Evolutionary conservation across 164 flowering plant genomes (phyloP).

Genomic region (Houttuynia cordata): DNA sequence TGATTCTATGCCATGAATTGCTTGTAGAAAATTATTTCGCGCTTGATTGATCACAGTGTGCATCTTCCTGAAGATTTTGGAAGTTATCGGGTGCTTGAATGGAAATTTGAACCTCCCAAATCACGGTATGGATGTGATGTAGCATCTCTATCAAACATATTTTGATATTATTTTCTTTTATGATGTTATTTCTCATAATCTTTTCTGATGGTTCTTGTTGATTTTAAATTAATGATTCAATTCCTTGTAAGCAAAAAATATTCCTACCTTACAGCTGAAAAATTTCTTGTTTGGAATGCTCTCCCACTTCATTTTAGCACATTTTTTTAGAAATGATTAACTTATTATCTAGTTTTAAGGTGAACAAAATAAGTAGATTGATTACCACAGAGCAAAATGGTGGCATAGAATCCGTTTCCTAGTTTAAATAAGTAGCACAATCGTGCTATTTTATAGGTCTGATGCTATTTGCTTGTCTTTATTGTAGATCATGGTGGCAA

Average conservation of each 20-base stretch:
- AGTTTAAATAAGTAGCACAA: background rate
- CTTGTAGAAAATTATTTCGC: slow-evolving; percentile 45
- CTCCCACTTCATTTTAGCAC: background rate
- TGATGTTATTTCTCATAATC: background rate
- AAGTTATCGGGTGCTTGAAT: slow-evolving; percentile 42
- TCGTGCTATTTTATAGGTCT: background rate
- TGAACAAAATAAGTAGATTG: too few relatives aligned
- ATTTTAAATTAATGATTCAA: too few relatives aligned
- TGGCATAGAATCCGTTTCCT: background rate
- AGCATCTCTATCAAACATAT: background rate
- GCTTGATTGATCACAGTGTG: slow-evolving; percentile 41
- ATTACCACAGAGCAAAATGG: too few relatives aligned
- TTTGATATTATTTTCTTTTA: background rate
- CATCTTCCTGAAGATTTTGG: slow-evolving; percentile 58
- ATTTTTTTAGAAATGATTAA: background rate
- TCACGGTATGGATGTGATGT: slow-evolving; percentile 21
- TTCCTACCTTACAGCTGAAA: too few relatives aligned
- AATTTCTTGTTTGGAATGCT: background rate
- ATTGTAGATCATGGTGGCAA: slow-evolving; percentile 10
- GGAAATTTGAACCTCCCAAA: slow-evolving; percentile 44
- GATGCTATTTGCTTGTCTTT: background rate
- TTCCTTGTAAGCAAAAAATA: too few relatives aligned
- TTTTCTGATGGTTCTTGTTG: too few relatives aligned
- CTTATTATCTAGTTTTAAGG: background rate
- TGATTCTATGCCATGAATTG: background rate